Base-by-base conservation (phyloP, 208 protist genomes). In the Tritrichomonas foetus region DNA sequence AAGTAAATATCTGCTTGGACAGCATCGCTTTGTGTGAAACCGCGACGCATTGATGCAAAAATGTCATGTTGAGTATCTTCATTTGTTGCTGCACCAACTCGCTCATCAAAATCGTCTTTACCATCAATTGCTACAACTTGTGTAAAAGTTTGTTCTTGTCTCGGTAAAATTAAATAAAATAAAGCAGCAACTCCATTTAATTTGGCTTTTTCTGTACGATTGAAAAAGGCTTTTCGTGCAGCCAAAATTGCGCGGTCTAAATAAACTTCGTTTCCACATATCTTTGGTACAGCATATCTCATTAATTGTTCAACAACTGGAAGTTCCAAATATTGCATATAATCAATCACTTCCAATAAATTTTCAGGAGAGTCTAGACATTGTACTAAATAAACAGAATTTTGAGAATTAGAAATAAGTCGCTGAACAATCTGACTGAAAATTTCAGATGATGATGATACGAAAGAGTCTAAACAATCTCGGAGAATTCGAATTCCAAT, bases 161-260 rank as follows among this genome's bases (percentile, higher is more conserved):
- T 47, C 57, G 78, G 78, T n/a, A 53, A 27, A 30, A 89, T 89
- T 50, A 89, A 89, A 57, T 89, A 89, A 39, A 89, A 89, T 39
- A 89, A 53, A 20, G 47, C 41, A 57, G 78, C 78, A 16, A 89
- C 20, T n/a, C 78, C 78, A 89, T 89, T 89, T 13, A 89, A 49
- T 57, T 89, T 89, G 1, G 44, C 30, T n/a, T 0, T 39, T 16
- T 89, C 78, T 57, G 47, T 89, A 8, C 78, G 20, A 36, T 47
- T 55, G 39, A 53, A 89, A 30, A 89, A 89, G 2, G 27, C 47
- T 57, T 89, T 89, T 61, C 78, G 8, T 57, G 47, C 20, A 22
- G 13, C 20, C 1, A 89, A 57, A 33, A 89, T 47, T 30, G 47
- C 78, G 11, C 78, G 33, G 39, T 89, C 78, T 0, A 89, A n/a